Base-by-base conservation (phyloP, 192 early-diverging fungal genomes). In the Rhizophagus sp. region DNA sequence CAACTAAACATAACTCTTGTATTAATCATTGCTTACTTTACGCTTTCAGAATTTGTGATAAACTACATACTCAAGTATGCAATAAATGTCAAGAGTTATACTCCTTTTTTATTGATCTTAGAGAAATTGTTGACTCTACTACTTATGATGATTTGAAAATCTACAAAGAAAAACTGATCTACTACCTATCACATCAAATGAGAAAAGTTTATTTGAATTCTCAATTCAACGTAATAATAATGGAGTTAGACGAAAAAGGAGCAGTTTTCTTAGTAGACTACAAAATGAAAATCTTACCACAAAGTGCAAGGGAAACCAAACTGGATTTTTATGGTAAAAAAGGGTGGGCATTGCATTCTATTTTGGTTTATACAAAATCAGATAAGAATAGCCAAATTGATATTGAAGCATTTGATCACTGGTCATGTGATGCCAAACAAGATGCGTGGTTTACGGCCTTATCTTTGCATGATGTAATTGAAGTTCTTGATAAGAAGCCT, bases 251-350 rank as follows among this genome's bases (percentile, higher is more conserved):
- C 19, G 3, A 47, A 30, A 30, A 73, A 15, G 7, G 8, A 5
- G 49, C 24, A 27, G 22, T 73, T 9, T 24, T 52, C 9, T 52
- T 73, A 17, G 72, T 73, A 10, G 0, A 73, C 13, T 73, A 73
- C 11, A 57, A 73, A 73, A 73, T 73, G 44, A 73, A 73, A 52
- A 34, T 73, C 13, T 73, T 57, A 57, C 24, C 50, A 15, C 10
- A 57, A 33, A 52, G 8, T 73, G 72, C 24, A 57, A 13, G 41
- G n/a, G 9, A 73, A 69, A 41, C 22, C 0, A 69, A 69, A 24
- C 13, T 44, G 15, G 17, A 69, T 36, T 69, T n/a, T 17, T 69
- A 39, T 69, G 22, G 34, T 22, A 69, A 41, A 69, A 69, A 69
- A 44, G 34, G 9, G 36, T 69, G 36, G 15, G 44, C 34, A 6